Evolutionary conservation across 2,329 filamentous ascomycete species (phyloP).

Genomic region (Beauveria australis): DNA sequence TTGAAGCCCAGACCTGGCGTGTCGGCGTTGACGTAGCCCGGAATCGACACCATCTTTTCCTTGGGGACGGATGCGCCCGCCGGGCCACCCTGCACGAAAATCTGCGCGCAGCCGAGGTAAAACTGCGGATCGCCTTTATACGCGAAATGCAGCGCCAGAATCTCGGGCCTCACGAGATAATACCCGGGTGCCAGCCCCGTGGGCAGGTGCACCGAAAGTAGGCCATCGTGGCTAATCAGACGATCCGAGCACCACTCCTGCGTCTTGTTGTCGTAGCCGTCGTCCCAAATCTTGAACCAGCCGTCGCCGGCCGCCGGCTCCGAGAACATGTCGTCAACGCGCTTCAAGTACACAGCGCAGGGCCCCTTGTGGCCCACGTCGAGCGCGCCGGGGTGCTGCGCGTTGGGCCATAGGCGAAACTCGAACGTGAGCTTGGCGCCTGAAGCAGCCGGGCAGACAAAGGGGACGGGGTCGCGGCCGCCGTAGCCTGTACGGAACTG

Average conservation of each 20-base stretch:
- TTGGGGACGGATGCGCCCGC: conserved; percentile 38
- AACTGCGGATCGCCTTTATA: conserved; percentile 57
- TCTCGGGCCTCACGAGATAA: conserved; percentile 64
- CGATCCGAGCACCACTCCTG: conserved; percentile 63
- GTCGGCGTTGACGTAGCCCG: conserved; percentile 50
- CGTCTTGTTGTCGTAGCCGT: conserved; percentile 50
- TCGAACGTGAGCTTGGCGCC: conserved; percentile 56
- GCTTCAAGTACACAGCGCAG: conserved; percentile 67
- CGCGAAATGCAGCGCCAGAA: conserved; percentile 60
- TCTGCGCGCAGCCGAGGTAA: conserved; percentile 64
- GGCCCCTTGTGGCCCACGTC: conserved; percentile 58
- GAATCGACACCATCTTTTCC: conserved; percentile 51
- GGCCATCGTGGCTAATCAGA: conserved; percentile 55
- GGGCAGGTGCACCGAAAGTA: conserved; percentile 56
- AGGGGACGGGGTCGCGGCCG: conserved; percentile 37
- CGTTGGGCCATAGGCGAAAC: conserved; percentile 54
- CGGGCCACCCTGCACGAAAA: conserved; percentile 48
- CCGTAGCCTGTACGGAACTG: conserved; percentile 29
- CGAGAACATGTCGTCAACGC: conserved; percentile 46
- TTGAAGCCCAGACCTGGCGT: conserved; percentile 54
- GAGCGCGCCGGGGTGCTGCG: conserved; percentile 44
- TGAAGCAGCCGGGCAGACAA: conserved; percentile 39
- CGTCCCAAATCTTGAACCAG: conserved; percentile 74
- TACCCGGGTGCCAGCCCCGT: conserved; percentile 52
- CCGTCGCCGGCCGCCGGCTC: conserved; percentile 51